phyloP scores from a whole-genome alignment of 2,329 filamentous ascomycete species.

The Neonectria neomacrospora region DNA sequence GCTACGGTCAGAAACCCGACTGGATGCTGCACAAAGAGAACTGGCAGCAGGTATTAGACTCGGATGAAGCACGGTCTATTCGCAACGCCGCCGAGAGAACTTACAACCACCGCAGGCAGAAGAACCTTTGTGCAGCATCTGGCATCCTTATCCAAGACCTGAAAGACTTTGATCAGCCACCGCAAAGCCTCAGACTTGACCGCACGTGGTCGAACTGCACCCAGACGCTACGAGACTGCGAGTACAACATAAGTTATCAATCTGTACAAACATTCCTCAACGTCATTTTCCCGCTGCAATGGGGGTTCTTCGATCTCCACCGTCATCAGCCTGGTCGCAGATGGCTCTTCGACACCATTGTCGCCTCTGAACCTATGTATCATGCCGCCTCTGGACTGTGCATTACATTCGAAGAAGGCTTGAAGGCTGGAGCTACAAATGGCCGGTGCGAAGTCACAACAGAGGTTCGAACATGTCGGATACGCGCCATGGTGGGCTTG shows the following conservation, averaged over 20 bases:
- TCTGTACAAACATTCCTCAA: slow-evolving; percentile 18
- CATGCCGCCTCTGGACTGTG: slow-evolving; percentile 14
- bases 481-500: slow-evolving; percentile 14
- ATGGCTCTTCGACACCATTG: slow-evolving; percentile 24
- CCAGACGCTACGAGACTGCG: slow-evolving; percentile 16
- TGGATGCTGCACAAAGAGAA: slow-evolving; percentile 22
- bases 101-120: slow-evolving; percentile 19
- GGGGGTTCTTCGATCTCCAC: slow-evolving; percentile 20
- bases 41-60: slow-evolving; percentile 23
- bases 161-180: slow-evolving; percentile 1
- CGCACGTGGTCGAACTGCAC: slow-evolving; percentile 23
- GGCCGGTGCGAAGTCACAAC: slow-evolving; percentile 17
- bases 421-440: slow-evolving; percentile 12
- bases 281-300: slow-evolving; percentile 23
- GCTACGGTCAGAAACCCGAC: slow-evolving; percentile 11
- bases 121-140: not conserved
- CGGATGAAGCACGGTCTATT: slow-evolving; percentile 13
- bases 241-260: slow-evolving; percentile 17
- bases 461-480: slow-evolving; percentile 18
- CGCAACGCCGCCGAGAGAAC: slow-evolving; percentile 10
- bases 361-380: slow-evolving; percentile 24
- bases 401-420: slow-evolving; percentile 17
- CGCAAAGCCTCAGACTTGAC: slow-evolving; percentile 4
- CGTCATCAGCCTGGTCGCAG: slow-evolving; percentile 6
- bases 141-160: slow-evolving; percentile 18